phyloP scores from a whole-genome alignment of 768 basidiomycete species.

The Leccinum sublutescens region DNA sequence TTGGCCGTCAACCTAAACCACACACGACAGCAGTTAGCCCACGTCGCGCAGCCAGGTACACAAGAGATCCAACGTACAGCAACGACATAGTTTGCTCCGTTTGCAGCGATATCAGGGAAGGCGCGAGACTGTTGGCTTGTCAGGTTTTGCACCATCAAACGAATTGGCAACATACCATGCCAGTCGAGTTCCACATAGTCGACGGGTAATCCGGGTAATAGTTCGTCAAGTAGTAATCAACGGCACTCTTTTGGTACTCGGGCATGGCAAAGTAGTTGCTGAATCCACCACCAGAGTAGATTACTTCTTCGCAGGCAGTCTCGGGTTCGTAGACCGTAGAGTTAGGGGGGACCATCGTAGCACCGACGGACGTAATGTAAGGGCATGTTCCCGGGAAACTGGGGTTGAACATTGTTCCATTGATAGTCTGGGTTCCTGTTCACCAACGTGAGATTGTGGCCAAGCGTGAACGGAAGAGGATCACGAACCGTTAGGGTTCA shows the following conservation, averaged over 20 bases:
- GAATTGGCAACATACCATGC: conserved; percentile 14
- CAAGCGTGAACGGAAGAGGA: not conserved
- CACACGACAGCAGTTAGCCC: too few species aligned
- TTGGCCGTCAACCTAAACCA: too few species aligned
- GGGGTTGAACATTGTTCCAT: conserved; percentile 39
- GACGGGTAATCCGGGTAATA: conserved; percentile 26
- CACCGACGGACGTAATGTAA: conserved; percentile 47
- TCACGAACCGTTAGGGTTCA: conserved; percentile 27
- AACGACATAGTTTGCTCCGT: conserved; percentile 34
- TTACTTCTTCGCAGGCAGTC: conserved; percentile 29
- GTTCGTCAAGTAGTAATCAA: conserved; percentile 32
- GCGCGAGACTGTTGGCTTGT: conserved; percentile 34
- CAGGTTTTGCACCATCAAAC: conserved; percentile 27
- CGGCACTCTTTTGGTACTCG: conserved; percentile 37
- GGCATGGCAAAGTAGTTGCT: conserved; percentile 44
- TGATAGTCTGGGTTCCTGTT: conserved; percentile 25
- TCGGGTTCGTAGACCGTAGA: conserved; percentile 29
- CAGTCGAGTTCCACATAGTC: conserved; percentile 28
- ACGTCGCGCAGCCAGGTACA: too few species aligned
- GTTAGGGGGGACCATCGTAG: conserved; percentile 42
- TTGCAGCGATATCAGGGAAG: conserved; percentile 38
- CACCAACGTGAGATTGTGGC: not conserved
- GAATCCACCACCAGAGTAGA: conserved; percentile 34
- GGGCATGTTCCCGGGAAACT: conserved; percentile 45
- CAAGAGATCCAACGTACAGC: conserved; percentile 6